A percentile compares a stretch with the other conserved stretches of the same genome.
These are phyloP conservation scores for Aspergillus sp. DNA, from an alignment of 2,329 filamentous ascomycete genomes.

Conservation along the genomic window DNA sequence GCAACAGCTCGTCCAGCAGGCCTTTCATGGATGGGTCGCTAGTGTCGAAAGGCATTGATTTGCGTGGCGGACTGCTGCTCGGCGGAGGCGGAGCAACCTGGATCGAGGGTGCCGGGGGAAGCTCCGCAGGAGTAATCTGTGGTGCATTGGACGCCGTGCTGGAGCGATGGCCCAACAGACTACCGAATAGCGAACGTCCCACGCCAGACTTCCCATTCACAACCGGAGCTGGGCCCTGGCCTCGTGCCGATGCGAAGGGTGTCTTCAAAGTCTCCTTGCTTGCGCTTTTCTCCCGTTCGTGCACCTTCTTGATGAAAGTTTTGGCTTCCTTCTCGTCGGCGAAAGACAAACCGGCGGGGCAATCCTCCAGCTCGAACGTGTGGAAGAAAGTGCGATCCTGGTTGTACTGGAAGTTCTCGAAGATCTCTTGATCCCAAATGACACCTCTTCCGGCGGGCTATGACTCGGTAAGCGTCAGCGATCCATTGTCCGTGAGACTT, in stretches of 20 bases:
- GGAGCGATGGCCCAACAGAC: constrained; percentile 51
- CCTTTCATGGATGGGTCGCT: constrained; percentile 63
- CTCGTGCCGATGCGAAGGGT: constrained; percentile 62
- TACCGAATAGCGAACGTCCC: constrained; percentile 54
- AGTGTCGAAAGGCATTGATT: constrained; percentile 55
- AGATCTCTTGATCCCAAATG: constrained; percentile 97
- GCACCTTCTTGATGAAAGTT: constrained; percentile 96
- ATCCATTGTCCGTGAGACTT: constrained; percentile 2
- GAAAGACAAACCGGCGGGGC: constrained; percentile 85
- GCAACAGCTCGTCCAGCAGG: constrained; percentile 59
- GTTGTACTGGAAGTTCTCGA: constrained; percentile 91
- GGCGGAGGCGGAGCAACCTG: constrained; percentile 36
- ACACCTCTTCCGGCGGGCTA: constrained; percentile 78
- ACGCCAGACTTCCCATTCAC: constrained; percentile 45
- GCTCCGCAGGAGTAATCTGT: constrained; percentile 22
- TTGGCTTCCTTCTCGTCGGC: constrained; percentile 97
- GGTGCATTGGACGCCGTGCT: constrained; percentile 39
- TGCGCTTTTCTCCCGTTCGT: constrained; percentile 92
- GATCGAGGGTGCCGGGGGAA: constrained; percentile 27
- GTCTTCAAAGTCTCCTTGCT: constrained; percentile 81
- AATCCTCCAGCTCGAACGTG: constrained; percentile 93
- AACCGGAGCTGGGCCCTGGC: constrained; percentile 45
- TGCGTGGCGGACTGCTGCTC: constrained; percentile 30
- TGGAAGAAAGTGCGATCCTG: constrained; percentile 98
- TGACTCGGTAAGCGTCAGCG: constrained; percentile 10